Percentiles rank a stretch among this genome's conserved stretches.
Evolutionary conservation across 768 basidiomycete genomes (phyloP).

Genomic region (Gloeophyllum trabeum): DNA sequence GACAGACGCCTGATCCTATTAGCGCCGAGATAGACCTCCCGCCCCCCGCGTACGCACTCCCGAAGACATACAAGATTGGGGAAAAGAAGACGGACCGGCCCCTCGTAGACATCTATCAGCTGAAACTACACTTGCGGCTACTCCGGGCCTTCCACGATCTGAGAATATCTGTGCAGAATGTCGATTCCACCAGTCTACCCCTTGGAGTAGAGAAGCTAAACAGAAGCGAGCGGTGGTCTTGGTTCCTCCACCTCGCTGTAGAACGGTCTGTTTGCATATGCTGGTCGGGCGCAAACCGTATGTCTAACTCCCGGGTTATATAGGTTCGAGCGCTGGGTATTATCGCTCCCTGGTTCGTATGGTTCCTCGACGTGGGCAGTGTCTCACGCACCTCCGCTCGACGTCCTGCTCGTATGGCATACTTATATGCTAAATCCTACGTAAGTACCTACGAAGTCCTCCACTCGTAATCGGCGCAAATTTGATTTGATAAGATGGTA

Average conservation of each 20-base stretch:
- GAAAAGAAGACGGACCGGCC: slow-evolving; percentile 10
- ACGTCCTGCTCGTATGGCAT: slow-evolving; percentile 32
- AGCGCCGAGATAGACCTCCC: no score
- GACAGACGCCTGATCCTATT: no score
- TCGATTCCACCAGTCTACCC: slow-evolving; percentile 16
- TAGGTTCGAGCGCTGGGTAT: slow-evolving; percentile 25
- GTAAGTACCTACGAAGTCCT: slow-evolving; percentile 8
- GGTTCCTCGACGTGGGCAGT: slow-evolving; percentile 15
- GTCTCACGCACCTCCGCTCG: slow-evolving; percentile 21
- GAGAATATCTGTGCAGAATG: slow-evolving; percentile 15
- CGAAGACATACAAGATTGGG: slow-evolving; percentile 7
- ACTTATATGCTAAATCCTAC: slow-evolving; percentile 27
- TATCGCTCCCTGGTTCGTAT: slow-evolving; percentile 7
- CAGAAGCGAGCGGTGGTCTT: slow-evolving; percentile 19
- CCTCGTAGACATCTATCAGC: slow-evolving; percentile 19
- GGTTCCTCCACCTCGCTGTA: slow-evolving; percentile 27
- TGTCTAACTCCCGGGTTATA: neutral
- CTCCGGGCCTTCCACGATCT: slow-evolving; percentile 21
- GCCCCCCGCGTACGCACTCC: neutral
- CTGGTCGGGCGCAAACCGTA: slow-evolving; percentile 24
- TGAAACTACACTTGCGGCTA: slow-evolving; percentile 23
- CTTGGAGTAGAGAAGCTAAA: slow-evolving; percentile 4
- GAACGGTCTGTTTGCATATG: slow-evolving; percentile 23
- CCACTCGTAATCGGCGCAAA: neutral
- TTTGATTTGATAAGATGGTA: slow-evolving; percentile 8